phyloP scores from a whole-genome alignment of 495 filamentous ascomycete genomes.

The Astrocystis sublimbata region DNA sequence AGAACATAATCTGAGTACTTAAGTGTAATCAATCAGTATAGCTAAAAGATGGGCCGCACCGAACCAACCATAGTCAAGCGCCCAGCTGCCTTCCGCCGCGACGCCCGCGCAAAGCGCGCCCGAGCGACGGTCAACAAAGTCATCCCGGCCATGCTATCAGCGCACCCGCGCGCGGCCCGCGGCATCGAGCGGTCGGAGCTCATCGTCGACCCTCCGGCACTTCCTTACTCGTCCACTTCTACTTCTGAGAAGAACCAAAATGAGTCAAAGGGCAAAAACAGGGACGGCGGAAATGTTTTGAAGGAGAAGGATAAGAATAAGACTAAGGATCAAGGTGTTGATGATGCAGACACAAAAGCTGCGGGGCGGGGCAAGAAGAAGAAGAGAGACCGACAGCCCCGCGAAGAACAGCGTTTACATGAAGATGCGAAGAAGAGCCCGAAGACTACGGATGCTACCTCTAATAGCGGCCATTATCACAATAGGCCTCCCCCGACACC shows the following conservation, averaged over 20 bases:
- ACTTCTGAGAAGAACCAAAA: not conserved
- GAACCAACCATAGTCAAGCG: slow-evolving; percentile 30
- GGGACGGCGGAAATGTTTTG: no score
- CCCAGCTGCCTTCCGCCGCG: slow-evolving; percentile 31
- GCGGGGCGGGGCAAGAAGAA: not conserved
- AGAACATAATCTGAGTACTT: not conserved
- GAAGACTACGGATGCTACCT: not conserved
- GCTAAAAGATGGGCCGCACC: slow-evolving; percentile 29
- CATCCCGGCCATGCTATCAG: slow-evolving; percentile 50
- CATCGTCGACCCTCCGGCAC: slow-evolving; percentile 40
- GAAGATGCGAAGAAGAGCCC: not conserved
- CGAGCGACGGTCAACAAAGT: slow-evolving; percentile 52
- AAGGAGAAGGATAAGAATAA: no score
- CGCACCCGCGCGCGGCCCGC: slow-evolving; percentile 49
- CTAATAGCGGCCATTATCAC: no score
- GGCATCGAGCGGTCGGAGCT: slow-evolving; percentile 52
- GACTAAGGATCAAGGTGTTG: no score
- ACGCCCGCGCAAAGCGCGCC: slow-evolving; percentile 51
- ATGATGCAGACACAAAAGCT: not conserved
- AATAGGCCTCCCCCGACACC: no score
- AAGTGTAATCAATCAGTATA: not conserved
- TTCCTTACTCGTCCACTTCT: no score
- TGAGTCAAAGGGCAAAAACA: not conserved
- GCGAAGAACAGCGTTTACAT: not conserved
- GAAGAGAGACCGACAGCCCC: not conserved